Conservation (phyloP, 169 alveolate species). For the Eimeria praecox region DNA sequence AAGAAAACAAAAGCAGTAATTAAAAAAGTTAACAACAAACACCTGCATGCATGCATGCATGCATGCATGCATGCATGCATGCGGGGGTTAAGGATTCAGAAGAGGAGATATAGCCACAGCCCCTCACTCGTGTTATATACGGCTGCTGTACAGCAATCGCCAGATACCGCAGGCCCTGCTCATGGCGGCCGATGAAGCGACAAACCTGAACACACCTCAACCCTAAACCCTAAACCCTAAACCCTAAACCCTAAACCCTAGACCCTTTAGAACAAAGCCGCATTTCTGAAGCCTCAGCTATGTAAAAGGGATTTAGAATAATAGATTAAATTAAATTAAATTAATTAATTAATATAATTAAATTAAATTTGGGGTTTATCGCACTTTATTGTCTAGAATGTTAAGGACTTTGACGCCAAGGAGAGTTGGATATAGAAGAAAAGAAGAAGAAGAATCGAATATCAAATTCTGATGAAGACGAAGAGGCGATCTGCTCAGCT, state of each 20-base stretch:
- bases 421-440: constrained; percentile 94
- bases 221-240: background rate
- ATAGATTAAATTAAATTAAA: too few relatives aligned
- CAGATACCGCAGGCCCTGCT: constrained; percentile 87
- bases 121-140: constrained; percentile 19
- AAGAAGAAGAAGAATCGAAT: constrained; percentile 97
- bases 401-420: constrained; percentile 96
- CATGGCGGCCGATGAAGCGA: constrained; percentile 89
- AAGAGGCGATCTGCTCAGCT: constrained; percentile 89
- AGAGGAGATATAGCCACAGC: background rate
- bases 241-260: constrained; percentile 39
- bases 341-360: too few relatives aligned
- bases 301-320: too few relatives aligned
- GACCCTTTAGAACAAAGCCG: background rate
- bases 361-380: too few relatives aligned
- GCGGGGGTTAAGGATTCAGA: background rate
- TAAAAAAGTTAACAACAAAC: background rate
- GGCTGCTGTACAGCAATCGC: constrained; percentile 87
- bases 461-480: constrained; percentile 87
- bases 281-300: too few relatives aligned
- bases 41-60: background rate
- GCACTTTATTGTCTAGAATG: constrained; percentile 87
- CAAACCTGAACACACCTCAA: constrained; percentile 80
- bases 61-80: background rate
- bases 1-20: background rate